Conservation (phyloP, 2,329 filamentous ascomycete genomes). For the Penicillium oxalicum region DNA sequence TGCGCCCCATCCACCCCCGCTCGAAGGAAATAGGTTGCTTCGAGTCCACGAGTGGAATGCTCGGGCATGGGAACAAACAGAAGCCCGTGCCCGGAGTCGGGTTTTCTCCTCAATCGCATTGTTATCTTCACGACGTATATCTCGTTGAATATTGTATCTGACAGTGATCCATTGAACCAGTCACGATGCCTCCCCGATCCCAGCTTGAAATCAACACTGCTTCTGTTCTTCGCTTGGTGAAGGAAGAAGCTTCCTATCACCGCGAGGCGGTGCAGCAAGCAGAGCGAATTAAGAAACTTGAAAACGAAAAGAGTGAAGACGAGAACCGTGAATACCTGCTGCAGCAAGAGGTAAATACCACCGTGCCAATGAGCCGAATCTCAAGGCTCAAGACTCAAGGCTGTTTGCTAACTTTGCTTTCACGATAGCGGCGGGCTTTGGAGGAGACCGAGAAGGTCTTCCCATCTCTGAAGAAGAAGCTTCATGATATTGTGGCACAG, state of each 20-base stretch:
- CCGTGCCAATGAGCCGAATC: not conserved
- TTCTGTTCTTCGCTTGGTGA: slow-evolving; percentile 75
- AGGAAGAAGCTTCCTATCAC: slow-evolving; percentile 87
- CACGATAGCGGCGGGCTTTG: slow-evolving; percentile 63
- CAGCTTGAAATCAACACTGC: slow-evolving; percentile 79
- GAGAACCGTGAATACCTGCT: slow-evolving; percentile 73
- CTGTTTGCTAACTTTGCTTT: not conserved
- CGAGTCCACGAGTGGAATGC: too few relatives aligned
- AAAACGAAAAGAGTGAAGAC: slow-evolving; percentile 60
- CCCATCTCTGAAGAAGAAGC: slow-evolving; percentile 63
- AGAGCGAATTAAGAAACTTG: slow-evolving; percentile 62
- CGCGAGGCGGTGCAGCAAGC: slow-evolving; percentile 74
- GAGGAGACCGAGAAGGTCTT: slow-evolving; percentile 85
- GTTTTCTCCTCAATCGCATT: too few relatives aligned
- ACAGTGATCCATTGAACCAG: slow-evolving; percentile 6
- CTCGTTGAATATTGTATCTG: not conserved
- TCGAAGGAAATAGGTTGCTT: too few relatives aligned
- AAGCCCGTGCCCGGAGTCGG: too few relatives aligned
- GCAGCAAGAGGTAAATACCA: slow-evolving; percentile 70
- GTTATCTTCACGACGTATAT: too few relatives aligned
- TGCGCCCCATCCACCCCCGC: too few relatives aligned
- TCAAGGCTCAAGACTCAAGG: not conserved
- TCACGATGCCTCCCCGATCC: slow-evolving; percentile 68
- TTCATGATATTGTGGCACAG: slow-evolving; percentile 63
- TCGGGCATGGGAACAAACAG: too few relatives aligned